A percentile compares a stretch with the other conserved stretches of the same genome.
Conservation (phyloP, 805 yeast species). For the Brettanomyces nanus region DNA sequence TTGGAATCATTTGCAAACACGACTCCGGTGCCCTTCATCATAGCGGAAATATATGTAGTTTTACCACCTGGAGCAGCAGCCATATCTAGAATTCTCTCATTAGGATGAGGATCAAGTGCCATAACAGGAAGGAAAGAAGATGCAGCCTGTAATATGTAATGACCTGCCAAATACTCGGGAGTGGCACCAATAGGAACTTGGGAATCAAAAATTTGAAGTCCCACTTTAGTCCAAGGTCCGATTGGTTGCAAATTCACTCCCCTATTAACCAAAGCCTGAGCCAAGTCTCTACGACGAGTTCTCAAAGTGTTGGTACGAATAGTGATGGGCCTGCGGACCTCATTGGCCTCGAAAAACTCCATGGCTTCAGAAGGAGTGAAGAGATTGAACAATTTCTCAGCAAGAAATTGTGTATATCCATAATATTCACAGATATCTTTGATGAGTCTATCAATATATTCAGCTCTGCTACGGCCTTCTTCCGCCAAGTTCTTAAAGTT, state of each 20-base stretch:
- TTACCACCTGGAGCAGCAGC: slow-evolving; percentile 99
- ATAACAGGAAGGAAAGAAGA: slow-evolving; percentile 95
- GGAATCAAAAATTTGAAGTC: slow-evolving; percentile 93
- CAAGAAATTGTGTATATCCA: slow-evolving; percentile 86
- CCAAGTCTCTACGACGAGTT: slow-evolving; percentile 91
- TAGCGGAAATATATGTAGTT: slow-evolving; percentile 87
- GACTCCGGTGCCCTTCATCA: slow-evolving; percentile 97
- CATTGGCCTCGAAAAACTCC: slow-evolving; percentile 98
- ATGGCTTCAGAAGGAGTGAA: slow-evolving; percentile 94
- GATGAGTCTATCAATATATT: slow-evolving; percentile 69
- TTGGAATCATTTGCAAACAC: slow-evolving; percentile 96
- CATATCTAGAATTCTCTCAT: slow-evolving; percentile 95
- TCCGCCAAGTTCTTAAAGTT: slow-evolving; percentile 78
- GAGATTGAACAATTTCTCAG: slow-evolving; percentile 85
- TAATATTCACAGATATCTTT: slow-evolving; percentile 88
- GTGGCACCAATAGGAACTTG: slow-evolving; percentile 99
- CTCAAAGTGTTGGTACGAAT: slow-evolving; percentile 95
- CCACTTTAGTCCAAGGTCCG: slow-evolving; percentile 97
- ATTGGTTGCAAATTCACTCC: slow-evolving; percentile 97
- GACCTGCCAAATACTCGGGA: slow-evolving; percentile 97
- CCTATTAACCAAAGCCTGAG: slow-evolving; percentile 88
- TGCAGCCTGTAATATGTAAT: slow-evolving; percentile 96
- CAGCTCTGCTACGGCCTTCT: slow-evolving; percentile 79
- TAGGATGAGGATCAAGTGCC: slow-evolving; percentile 97
- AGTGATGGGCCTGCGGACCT: slow-evolving; percentile 91